These are phyloP conservation scores for Nakazawaea wickerhamii DNA, from an alignment of 805 yeast species.

Conservation along the genomic window DNA sequence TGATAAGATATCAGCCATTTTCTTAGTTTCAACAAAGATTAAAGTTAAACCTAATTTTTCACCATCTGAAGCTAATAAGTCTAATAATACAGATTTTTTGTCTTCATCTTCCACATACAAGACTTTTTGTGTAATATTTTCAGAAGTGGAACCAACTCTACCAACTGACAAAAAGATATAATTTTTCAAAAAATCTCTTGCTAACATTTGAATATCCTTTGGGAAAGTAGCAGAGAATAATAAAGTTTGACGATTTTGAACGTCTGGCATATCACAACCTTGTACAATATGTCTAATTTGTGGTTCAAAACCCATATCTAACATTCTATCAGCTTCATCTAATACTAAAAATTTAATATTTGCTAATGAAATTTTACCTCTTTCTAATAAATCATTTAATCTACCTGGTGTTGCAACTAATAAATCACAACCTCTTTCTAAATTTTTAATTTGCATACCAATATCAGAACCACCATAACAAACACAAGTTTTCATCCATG, in stretches of 20 bases:
- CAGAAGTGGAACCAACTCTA: slow-evolving; percentile 98
- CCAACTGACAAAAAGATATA: slow-evolving; percentile 96
- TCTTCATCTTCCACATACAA: slow-evolving; percentile 90
- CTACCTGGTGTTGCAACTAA: slow-evolving; percentile 99
- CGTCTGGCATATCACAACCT: slow-evolving; percentile 96
- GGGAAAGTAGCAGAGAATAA: slow-evolving; percentile 99
- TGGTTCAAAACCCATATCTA: slow-evolving; percentile 99
- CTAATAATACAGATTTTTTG: slow-evolving; percentile 85
- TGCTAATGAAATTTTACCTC: slow-evolving; percentile 85
- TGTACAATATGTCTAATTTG: slow-evolving; percentile 98
- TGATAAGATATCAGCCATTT: slow-evolving; percentile 95
- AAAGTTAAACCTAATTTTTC: slow-evolving; percentile 69
- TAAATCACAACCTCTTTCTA: slow-evolving; percentile 91
- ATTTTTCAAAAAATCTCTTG: slow-evolving; percentile 93
- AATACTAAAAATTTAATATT: slow-evolving; percentile 91
- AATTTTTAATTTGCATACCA: slow-evolving; percentile 77
- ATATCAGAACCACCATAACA: slow-evolving; percentile 99
- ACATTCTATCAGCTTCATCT: slow-evolving; percentile 99
- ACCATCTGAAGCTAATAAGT: slow-evolving; percentile 76
- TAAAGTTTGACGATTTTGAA: slow-evolving; percentile 86
- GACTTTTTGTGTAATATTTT: slow-evolving; percentile 93
- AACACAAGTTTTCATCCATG: slow-evolving; percentile 96
- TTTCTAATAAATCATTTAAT: slow-evolving; percentile 89
- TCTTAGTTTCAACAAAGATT: slow-evolving; percentile 96
- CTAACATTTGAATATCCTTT: slow-evolving; percentile 91